A percentile compares a stretch with the other conserved stretches of the same genome.
These are phyloP conservation scores for Nakaseomyces kungkrabaensis DNA, from an alignment of 1,139 yeast genomes.

Conservation along the genomic window DNA sequence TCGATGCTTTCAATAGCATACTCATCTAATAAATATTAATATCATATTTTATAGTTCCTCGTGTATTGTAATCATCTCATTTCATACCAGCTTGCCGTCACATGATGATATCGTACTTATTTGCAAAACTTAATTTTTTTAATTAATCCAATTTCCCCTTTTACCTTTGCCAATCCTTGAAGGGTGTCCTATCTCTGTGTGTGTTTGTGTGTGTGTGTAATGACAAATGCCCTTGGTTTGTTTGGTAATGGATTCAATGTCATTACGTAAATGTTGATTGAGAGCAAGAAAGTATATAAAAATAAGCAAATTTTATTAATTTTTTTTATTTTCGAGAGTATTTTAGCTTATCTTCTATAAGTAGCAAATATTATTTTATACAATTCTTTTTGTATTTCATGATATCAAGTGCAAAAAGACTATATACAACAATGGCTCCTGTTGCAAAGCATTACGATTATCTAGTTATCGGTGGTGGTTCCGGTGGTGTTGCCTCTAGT, in stretches of 20 bases:
- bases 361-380: neutral
- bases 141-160: neutral
- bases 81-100: too few relatives aligned
- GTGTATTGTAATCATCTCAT: too few relatives aligned
- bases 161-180: too few relatives aligned
- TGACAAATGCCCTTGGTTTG: neutral
- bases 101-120: too few relatives aligned
- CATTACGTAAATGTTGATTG: neutral
- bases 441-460: slow-evolving; percentile 57
- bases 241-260: too few relatives aligned
- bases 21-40: too few relatives aligned
- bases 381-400: neutral
- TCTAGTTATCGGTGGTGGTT: slow-evolving; percentile 97
- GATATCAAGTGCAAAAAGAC: slow-evolving; percentile 2
- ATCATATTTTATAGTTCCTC: too few relatives aligned
- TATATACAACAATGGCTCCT: slow-evolving; percentile 10
- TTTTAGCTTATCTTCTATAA: neutral
- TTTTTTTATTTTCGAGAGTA: neutral
- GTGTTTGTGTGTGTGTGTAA: neutral
- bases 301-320: neutral
- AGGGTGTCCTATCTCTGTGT: neutral
- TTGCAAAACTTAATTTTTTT: too few relatives aligned
- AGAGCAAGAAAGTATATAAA: neutral
- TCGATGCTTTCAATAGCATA: neutral
- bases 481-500: slow-evolving; percentile 97